Conservation (phyloP, 2,329 filamentous ascomycete genomes). For the Aspergillus piperis region DNA sequence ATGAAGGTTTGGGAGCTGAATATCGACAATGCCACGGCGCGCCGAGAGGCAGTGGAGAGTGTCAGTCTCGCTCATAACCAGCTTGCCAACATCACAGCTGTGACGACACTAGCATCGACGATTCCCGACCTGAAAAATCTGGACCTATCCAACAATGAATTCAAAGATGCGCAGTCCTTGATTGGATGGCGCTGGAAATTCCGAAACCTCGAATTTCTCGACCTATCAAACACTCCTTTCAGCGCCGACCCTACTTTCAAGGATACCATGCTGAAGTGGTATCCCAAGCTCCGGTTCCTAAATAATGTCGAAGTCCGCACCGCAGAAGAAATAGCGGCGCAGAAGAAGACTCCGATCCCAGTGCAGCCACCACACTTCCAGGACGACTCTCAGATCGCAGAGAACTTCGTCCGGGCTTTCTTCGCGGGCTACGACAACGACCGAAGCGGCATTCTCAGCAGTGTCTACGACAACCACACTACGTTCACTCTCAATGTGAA, state of each 20-base stretch:
- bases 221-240: slow-evolving; percentile 76
- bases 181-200: slow-evolving; percentile 79
- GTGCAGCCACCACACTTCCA: slow-evolving; percentile 68
- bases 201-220: slow-evolving; percentile 74
- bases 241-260: slow-evolving; percentile 63
- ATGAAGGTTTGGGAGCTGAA: slow-evolving; percentile 81
- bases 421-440: slow-evolving; percentile 73
- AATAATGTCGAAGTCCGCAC: slow-evolving; percentile 75
- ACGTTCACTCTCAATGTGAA: slow-evolving; percentile 77
- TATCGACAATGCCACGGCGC: slow-evolving; percentile 71
- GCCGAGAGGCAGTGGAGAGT: slow-evolving; percentile 75
- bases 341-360: slow-evolving; percentile 60
- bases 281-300: slow-evolving; percentile 74
- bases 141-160: slow-evolving; percentile 81
- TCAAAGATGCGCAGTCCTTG: slow-evolving; percentile 68
- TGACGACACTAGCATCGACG: slow-evolving; percentile 73
- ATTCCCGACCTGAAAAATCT: slow-evolving; percentile 86
- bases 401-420: slow-evolving; percentile 74
- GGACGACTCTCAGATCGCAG: slow-evolving; percentile 72
- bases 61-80: slow-evolving; percentile 81
- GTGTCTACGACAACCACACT: slow-evolving; percentile 75
- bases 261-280: slow-evolving; percentile 75
- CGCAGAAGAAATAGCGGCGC: slow-evolving; percentile 66
- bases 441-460: slow-evolving; percentile 61
- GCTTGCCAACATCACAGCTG: slow-evolving; percentile 69